phyloP scores from a whole-genome alignment of 1,284 basidiomycete genomes.

The Meripilus lineatus region DNA sequence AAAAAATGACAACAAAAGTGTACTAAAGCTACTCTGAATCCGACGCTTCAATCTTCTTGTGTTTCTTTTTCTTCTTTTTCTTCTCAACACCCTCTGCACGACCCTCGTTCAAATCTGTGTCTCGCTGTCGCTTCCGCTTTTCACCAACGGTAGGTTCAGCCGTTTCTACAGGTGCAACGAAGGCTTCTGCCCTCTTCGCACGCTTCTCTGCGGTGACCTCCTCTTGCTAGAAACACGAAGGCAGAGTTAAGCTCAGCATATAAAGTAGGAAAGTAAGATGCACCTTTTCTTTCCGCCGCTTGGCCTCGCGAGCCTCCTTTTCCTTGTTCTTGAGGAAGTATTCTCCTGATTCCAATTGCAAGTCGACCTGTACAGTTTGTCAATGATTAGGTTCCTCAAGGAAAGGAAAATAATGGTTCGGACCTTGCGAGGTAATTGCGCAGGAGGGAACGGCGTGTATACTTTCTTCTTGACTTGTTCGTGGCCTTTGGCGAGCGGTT shows the following conservation, averaged over 20 bases:
- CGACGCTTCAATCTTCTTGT: conserved; percentile 3
- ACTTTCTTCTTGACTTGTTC: conserved; percentile 68
- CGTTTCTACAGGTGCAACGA: conserved; percentile 75
- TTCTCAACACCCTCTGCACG: neutral
- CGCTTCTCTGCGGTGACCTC: conserved; percentile 64
- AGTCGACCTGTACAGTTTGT: conserved; percentile 59
- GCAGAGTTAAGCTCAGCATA: neutral
- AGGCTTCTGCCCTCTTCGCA: conserved; percentile 78
- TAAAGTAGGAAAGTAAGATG: neutral
- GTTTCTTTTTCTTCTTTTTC: conserved; percentile 6
- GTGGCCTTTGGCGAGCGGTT: conserved; percentile 24
- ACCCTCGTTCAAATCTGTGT: neutral
- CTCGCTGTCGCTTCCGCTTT: conserved; percentile 55
- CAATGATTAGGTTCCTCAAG: neutral
- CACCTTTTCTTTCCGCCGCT: conserved; percentile 69
- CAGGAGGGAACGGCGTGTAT: conserved; percentile 99
- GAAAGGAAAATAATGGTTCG: conserved; percentile 11
- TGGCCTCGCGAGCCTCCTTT: conserved; percentile 64
- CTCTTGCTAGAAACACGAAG: conserved; percentile 55
- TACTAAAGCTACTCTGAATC: too few species aligned
- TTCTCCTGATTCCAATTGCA: conserved; percentile 94
- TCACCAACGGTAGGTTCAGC: conserved; percentile 73
- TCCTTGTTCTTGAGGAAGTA: conserved; percentile 93
- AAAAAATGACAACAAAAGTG: too few species aligned
- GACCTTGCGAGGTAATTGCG: conserved; percentile 90